Percentiles rank a stretch among this genome's conserved stretches.
Conservation (phyloP, 768 basidiomycete genomes). For the Postia placenta region DNA sequence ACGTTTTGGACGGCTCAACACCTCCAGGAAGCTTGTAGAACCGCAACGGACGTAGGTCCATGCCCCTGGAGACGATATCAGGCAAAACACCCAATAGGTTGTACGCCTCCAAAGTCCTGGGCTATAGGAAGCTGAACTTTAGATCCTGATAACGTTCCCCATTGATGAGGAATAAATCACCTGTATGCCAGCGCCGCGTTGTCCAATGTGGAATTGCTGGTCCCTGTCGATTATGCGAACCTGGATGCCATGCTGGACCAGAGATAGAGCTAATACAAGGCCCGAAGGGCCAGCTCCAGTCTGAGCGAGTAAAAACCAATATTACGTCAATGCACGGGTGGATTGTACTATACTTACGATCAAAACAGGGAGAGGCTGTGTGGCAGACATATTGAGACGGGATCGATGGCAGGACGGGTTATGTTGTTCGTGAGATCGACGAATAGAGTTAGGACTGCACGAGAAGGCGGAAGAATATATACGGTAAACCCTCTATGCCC, state of each 20-base stretch:
- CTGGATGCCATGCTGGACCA: constrained; percentile 10
- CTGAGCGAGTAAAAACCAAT: background rate
- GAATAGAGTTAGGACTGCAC: background rate
- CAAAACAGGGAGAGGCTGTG: background rate
- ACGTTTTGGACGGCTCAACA: constrained; percentile 4
- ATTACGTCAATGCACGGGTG: background rate
- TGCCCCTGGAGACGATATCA: constrained; percentile 11
- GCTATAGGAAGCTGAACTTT: constrained; percentile 5
- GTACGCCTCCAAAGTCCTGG: constrained; percentile 16
- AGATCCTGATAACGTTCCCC: background rate
- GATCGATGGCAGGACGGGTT: background rate
- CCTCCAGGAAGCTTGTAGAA: constrained; percentile 6
- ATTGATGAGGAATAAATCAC: background rate
- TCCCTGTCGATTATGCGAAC: constrained; percentile 12
- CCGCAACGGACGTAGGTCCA: background rate
- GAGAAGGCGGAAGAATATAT: background rate
- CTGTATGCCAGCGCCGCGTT: constrained; percentile 17
- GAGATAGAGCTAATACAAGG: constrained; percentile 8
- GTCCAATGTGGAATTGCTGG: constrained; percentile 7
- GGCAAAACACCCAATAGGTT: constrained; percentile 13
- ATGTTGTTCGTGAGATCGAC: background rate
- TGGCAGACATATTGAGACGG: background rate
- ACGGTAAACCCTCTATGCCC: background rate
- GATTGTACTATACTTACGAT: background rate
- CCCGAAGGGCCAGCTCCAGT: constrained; percentile 12